These are phyloP conservation scores for Periconia digitata DNA, from an alignment of 2,329 filamentous ascomycete species.

Conservation along the genomic window DNA sequence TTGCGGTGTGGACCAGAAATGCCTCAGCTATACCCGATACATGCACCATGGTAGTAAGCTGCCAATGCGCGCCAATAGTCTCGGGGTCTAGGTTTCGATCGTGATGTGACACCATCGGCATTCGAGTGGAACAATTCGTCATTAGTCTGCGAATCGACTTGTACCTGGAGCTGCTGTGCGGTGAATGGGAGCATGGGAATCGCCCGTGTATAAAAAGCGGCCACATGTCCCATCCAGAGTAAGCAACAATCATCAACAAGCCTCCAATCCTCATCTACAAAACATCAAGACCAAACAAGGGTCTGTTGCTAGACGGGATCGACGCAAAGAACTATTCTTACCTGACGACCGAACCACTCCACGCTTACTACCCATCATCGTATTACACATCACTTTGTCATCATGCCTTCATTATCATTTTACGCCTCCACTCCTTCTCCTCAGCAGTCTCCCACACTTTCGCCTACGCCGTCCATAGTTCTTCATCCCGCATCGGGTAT, in stretches of 20 bases:
- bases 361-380: slow-evolving; percentile 7
- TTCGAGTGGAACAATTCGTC: slow-evolving; percentile 26
- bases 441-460: slow-evolving; percentile 35
- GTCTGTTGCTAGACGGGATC: slow-evolving; percentile 27
- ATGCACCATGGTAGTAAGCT: slow-evolving; percentile 29
- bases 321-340: slow-evolving; percentile 33
- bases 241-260: slow-evolving; percentile 26
- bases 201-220: slow-evolving; percentile 33
- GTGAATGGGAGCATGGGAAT: slow-evolving; percentile 21
- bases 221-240: slow-evolving; percentile 25
- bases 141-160: slow-evolving; percentile 29
- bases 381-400: slow-evolving; percentile 13
- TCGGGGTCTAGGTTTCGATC: slow-evolving; percentile 32
- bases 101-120: slow-evolving; percentile 30
- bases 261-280: slow-evolving; percentile 21
- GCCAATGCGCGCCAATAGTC: slow-evolving; percentile 23
- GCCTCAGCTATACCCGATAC: slow-evolving; percentile 31
- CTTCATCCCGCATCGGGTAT: slow-evolving; percentile 44
- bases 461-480: slow-evolving; percentile 39
- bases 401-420: slow-evolving; percentile 43
- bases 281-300: slow-evolving; percentile 21
- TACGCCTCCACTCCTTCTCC: slow-evolving; percentile 37
- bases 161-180: slow-evolving; percentile 33
- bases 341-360: slow-evolving; percentile 26
- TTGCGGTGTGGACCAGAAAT: slow-evolving; percentile 39